phyloP scores from a whole-genome alignment of 768 basidiomycete genomes.

The Podaxis rugospora region DNA sequence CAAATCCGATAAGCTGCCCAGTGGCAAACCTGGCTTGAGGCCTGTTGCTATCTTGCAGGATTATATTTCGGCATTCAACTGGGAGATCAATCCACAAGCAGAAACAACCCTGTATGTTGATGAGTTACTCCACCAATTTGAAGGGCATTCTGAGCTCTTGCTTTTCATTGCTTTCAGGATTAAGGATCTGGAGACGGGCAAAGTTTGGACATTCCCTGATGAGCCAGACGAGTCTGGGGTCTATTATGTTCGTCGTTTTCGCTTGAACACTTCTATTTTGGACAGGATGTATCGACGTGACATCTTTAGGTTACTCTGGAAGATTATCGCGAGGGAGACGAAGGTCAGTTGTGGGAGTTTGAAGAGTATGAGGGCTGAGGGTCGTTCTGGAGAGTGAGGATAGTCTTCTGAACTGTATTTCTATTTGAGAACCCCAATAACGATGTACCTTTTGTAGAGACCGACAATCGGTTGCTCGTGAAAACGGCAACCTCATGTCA shows the following conservation, averaged over 20 bases:
- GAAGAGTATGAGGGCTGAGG: not conserved
- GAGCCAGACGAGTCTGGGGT: not conserved
- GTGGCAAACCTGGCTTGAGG: not conserved
- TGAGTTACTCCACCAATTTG: not conserved
- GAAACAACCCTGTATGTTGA: not conserved
- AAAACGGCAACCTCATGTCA: no score
- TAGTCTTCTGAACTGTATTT: no score
- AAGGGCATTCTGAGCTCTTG: not conserved
- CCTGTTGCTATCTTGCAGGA: not conserved
- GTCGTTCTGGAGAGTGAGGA: no score
- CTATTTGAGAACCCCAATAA: no score
- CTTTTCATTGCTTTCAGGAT: not conserved
- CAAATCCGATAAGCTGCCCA: not conserved
- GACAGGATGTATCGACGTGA: not conserved
- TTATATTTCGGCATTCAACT: not conserved
- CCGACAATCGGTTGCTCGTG: no score
- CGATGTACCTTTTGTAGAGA: no score
- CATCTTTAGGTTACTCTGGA: not conserved
- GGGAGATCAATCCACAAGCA: not conserved
- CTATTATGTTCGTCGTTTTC: not conserved
- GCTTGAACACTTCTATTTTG: no score
- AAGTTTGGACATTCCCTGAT: not conserved
- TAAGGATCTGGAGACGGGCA: not conserved
- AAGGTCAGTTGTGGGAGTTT: not conserved
- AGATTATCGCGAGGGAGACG: not conserved